Evolutionary conservation across 352 stramenopile genomes (phyloP).

Genomic region (Thalassiosira pacifica): DNA sequence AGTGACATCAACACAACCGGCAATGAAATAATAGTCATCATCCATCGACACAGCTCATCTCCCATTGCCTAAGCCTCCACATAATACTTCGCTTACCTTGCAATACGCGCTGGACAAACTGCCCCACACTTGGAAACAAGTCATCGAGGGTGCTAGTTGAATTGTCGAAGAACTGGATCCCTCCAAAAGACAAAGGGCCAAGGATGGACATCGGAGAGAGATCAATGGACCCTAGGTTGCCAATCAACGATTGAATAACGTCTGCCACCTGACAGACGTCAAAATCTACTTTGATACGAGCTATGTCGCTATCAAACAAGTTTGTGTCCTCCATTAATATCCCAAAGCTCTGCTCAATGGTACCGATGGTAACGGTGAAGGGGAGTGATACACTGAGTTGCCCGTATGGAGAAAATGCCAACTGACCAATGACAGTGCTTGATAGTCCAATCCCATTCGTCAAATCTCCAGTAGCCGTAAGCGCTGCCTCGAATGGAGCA

Average conservation of each 20-base stretch:
- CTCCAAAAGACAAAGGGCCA: neutral
- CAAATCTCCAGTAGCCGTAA: constrained; percentile 3
- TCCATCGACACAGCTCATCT: too few relatives aligned
- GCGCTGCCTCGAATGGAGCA: constrained; percentile 27
- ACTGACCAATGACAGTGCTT: constrained; percentile 6
- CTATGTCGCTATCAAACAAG: constrained; percentile 35
- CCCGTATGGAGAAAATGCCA: constrained; percentile 45
- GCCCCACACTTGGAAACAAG: constrained; percentile 29
- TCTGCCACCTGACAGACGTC: constrained; percentile 32
- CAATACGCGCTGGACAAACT: constrained; percentile 47
- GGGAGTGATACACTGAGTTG: constrained; percentile 27
- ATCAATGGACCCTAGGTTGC: constrained; percentile 39
- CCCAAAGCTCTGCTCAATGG: constrained; percentile 8
- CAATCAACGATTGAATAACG: constrained; percentile 32
- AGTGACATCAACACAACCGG: too few relatives aligned
- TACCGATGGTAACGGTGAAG: constrained; percentile 19
- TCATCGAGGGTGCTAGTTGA: constrained; percentile 17
- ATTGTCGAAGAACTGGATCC: neutral
- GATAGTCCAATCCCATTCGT: constrained; percentile 26
- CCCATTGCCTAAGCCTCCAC: too few relatives aligned
- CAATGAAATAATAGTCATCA: too few relatives aligned
- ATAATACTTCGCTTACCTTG: too few relatives aligned
- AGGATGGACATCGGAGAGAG: constrained; percentile 46
- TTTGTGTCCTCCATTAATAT: constrained; percentile 48
- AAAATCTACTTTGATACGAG: constrained; percentile 48